A percentile compares a stretch with the other conserved stretches of the same genome.
Conservation (phyloP, 192 early-diverging fungal genomes). For the Coemansia sp. region DNA sequence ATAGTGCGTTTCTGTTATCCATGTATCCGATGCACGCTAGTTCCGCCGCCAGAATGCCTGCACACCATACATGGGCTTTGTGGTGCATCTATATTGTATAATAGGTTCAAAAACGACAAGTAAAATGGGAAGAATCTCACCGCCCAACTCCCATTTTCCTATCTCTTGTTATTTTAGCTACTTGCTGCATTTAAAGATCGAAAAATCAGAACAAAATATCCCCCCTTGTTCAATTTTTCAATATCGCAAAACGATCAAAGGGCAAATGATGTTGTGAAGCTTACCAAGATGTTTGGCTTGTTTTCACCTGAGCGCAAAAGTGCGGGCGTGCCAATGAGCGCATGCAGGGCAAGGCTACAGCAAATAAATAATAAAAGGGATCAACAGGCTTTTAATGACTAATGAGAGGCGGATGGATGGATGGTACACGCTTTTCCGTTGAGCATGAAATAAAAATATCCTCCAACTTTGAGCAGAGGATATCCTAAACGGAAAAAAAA, state of each 20-base stretch:
- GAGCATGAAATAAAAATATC: not conserved
- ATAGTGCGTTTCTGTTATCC: not conserved
- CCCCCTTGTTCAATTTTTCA: too few species aligned
- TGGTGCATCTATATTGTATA: conserved; percentile 3
- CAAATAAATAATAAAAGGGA: not conserved
- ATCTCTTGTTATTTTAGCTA: too few species aligned
- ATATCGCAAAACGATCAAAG: not conserved
- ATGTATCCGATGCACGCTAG: not conserved
- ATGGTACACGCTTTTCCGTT: not conserved
- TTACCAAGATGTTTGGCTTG: not conserved
- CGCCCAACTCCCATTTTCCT: too few species aligned
- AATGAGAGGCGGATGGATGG: too few species aligned
- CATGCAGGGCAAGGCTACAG: conserved; percentile 18
- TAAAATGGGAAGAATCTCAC: not conserved
- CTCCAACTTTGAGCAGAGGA: too few species aligned
- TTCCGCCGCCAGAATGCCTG: not conserved
- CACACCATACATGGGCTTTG: not conserved
- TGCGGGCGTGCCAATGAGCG: conserved; percentile 2
- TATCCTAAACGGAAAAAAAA: too few species aligned
- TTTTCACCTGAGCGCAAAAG: not conserved
- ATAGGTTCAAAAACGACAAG: not conserved
- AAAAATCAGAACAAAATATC: too few species aligned
- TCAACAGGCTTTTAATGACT: not conserved
- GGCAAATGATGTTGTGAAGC: too few species aligned
- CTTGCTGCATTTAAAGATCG: too few species aligned